A percentile compares a stretch with the other conserved stretches of the same genome.
Conservation (phyloP, 208 protist genomes). For the Naegleria gruberi region DNA sequence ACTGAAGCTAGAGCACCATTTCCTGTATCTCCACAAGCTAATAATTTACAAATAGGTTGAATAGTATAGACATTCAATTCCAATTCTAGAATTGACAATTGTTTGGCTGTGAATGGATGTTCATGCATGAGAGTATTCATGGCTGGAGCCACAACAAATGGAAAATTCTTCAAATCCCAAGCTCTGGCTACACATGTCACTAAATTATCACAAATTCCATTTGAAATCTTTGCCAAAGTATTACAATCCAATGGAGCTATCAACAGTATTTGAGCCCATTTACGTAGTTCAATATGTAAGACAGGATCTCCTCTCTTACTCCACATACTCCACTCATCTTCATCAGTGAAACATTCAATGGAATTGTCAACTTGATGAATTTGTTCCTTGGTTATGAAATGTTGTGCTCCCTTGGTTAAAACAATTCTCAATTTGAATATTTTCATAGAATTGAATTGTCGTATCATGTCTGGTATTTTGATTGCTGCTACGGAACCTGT, state of each 20-base stretch:
- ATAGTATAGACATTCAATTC: neutral
- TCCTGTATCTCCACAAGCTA: neutral
- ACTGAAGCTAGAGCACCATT: neutral
- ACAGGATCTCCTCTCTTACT: conserved; percentile 51
- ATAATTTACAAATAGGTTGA: neutral
- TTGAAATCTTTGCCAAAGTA: conserved; percentile 85
- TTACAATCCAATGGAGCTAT: conserved; percentile 92
- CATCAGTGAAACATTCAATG: neutral
- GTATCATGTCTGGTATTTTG: neutral
- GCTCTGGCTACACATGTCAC: conserved; percentile 82
- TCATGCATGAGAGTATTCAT: conserved; percentile 98
- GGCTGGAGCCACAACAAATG: conserved; percentile 87
- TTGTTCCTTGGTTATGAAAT: neutral
- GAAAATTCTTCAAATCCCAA: conserved; percentile 75
- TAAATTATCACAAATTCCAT: conserved; percentile 86
- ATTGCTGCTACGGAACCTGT: neutral
- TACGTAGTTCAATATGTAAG: conserved; percentile 80
- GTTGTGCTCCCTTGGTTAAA: neutral
- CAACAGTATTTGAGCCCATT: conserved; percentile 87
- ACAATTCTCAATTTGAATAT: neutral
- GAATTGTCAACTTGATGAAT: neutral
- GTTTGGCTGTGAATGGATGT: conserved; percentile 74
- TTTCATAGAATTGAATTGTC: neutral
- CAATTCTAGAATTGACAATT: conserved; percentile 51
- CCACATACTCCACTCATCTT: conserved; percentile 23